Base-by-base conservation (phyloP, 805 yeast species). In the Candida insectorum region DNA sequence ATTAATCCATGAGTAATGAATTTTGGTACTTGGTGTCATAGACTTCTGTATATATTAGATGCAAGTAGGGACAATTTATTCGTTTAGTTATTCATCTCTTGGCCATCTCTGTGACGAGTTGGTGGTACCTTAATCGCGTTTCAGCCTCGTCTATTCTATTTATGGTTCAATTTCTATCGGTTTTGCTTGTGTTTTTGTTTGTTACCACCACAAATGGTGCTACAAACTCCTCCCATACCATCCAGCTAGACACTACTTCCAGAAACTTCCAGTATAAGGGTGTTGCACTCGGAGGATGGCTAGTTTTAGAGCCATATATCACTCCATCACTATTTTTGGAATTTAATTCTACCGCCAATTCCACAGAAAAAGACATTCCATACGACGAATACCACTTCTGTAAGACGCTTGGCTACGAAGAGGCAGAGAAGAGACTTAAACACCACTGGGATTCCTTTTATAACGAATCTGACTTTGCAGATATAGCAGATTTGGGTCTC, bases 241-340 rank as follows among this genome's bases (percentile, higher is more conserved):
- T 26, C 9, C 11, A 16, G 4, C 24, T 21, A 15, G 14, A 19
- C 27, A 33, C 36, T 6, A 38, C 28, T 30, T 38, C 52, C 11
- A 29, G 43, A 28, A 39, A 40, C 22, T 41, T 44, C 28, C 41
- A 47, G 19, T 33, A 33, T 15, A 37, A 40, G 36, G 57, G 57
- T 3, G 50, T 52, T 3, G 34, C 47, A 20, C 26, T 81, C 10
- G 89, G 88, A 20, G 87, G 87, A 6, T 81, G 88, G 89, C 60
- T 80, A 16, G 74, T 81, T 0, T 58, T 81, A 10, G 87, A 81
- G 50, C 87, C 89, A 0, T 81, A 72, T 47, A 80, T 81, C 35
- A 79, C 81, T 0, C 87, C 89, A 1, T 69, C 79, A 2, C 51
- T 81, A 16, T 81, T 75, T 48, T 61, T 69, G 15, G 60, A 60